Conservation (phyloP, 768 basidiomycete species). For the Naganishia antarctica region DNA sequence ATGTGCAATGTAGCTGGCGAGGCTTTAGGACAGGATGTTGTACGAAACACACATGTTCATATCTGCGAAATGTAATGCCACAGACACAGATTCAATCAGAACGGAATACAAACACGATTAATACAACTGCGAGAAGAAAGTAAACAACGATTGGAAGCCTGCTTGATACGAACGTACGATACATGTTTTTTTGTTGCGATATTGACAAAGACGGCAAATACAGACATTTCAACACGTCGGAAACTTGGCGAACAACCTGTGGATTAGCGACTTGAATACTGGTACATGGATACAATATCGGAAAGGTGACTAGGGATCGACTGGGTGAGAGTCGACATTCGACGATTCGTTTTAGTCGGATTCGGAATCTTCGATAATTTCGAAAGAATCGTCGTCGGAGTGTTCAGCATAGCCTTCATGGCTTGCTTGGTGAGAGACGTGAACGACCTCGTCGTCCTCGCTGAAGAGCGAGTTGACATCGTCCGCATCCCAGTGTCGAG, state of each 20-base stretch:
- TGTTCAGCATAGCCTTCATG: conserved; percentile 1
- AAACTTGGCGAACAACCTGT: neutral
- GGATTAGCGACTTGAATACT: neutral
- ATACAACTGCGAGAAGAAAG: neutral
- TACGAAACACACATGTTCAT: too few relatives aligned
- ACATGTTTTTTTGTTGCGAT: conserved; percentile 2
- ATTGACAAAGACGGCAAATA: neutral
- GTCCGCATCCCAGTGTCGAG: conserved; percentile 16
- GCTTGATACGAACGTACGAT: neutral
- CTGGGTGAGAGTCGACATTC: too few relatives aligned
- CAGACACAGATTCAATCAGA: neutral
- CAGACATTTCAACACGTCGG: too few relatives aligned
- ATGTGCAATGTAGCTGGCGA: too few relatives aligned
- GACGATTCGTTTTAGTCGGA: neutral
- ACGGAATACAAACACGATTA: neutral
- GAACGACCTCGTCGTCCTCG: conserved; percentile 21
- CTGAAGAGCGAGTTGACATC: conserved; percentile 13
- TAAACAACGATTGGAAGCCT: too few relatives aligned
- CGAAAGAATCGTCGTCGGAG: conserved; percentile 16
- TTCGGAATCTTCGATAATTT: conserved; percentile 22
- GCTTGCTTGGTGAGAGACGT: neutral
- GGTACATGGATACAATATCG: neutral
- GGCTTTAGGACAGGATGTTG: too few relatives aligned
- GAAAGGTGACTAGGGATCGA: neutral
- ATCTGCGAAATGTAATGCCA: too few relatives aligned